Conservation (phyloP, 768 basidiomycete genomes). For the Fibroporia radiculosa region DNA sequence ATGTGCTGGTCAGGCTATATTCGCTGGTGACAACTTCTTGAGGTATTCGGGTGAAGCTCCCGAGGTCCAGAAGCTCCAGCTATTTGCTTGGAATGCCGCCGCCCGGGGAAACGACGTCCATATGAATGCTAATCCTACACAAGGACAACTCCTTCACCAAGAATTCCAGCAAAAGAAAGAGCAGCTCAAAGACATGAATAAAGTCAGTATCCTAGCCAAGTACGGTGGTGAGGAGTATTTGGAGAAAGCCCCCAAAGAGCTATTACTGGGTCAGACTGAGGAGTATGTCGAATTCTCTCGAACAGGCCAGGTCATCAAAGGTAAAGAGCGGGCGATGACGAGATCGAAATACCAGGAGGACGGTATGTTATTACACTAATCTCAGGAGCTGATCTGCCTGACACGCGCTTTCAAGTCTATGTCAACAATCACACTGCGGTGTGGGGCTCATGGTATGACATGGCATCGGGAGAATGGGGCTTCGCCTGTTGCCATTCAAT, state of each 20-base stretch:
- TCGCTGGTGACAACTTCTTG: conserved; percentile 96
- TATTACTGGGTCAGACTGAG: conserved; percentile 93
- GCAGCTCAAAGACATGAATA: conserved; percentile 77
- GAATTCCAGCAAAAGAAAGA: conserved; percentile 94
- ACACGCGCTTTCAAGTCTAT: conserved; percentile 44
- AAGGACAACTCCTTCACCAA: conserved; percentile 84
- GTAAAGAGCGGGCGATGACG: conserved; percentile 80
- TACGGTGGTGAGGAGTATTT: conserved; percentile 95
- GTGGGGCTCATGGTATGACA: conserved; percentile 97
- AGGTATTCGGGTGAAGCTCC: conserved; percentile 89
- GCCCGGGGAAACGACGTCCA: conserved; percentile 93
- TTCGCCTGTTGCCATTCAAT: conserved; percentile 91
- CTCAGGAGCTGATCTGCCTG: neutral
- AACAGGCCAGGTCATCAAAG: conserved; percentile 85
- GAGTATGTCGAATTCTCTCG: conserved; percentile 96
- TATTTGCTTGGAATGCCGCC: conserved; percentile 97
- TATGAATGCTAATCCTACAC: conserved; percentile 92
- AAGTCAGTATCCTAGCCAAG: conserved; percentile 82
- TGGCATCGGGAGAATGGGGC: conserved; percentile 71
- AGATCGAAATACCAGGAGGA: conserved; percentile 95
- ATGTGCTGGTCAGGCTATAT: conserved; percentile 70
- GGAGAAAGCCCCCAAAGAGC: conserved; percentile 81
- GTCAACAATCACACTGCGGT: conserved; percentile 90
- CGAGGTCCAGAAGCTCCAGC: conserved; percentile 84
- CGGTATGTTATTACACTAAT: conserved; percentile 43